Base-by-base conservation (phyloP, 1,284 basidiomycete species). In the Xerocomus nothofagi region DNA sequence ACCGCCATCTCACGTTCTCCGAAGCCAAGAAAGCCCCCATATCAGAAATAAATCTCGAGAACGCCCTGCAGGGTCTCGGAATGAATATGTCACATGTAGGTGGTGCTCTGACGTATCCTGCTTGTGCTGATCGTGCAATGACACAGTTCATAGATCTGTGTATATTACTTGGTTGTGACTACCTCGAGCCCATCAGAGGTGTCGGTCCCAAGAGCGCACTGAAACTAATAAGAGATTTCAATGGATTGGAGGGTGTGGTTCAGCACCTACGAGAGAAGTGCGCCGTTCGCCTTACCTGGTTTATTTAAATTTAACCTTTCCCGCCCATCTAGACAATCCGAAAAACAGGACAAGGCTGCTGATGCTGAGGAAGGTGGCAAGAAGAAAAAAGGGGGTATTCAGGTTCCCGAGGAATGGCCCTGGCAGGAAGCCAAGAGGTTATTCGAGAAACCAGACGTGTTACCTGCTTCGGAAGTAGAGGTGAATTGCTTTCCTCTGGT, bases 1-100 rank as follows among this genome's bases (percentile, higher is more conserved):
- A 92, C 57, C 92, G 96, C 40, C 96, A 98, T 71, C 82, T 99
- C 45, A 99, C 97, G 7, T 98, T 98, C 70, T 95, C 92, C n/a
- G 97, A 99, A 68, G 94, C 94, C 23, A 95, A 97, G 70, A 99
- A 98, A 69, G 85, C 92, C 60, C 96, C 97, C n/a, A 98, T 99
- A 58, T 89, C 86, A 57, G 93, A 98, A 65, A 93, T 99, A 54
- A 82, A 83, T 57, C 84, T 99, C 3, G 71, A 87, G 51, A 83
- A 82, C 47, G 94, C 88, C 0, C 76, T 99, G 1, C 82, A 94
- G 50, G 97, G 95, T 0, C 78, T 99, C 0, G 82, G 88, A 6
- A 93, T 99, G 91, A 73, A 80, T 31, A 98, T 98, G 93, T 85
- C 88, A 50, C 86, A 86, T 73, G 93, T 92, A 68, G 58, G 51